Evolutionary conservation across 495 filamentous ascomycete species (phyloP).

Genomic region (Thermochaetoides thermophila): DNA sequence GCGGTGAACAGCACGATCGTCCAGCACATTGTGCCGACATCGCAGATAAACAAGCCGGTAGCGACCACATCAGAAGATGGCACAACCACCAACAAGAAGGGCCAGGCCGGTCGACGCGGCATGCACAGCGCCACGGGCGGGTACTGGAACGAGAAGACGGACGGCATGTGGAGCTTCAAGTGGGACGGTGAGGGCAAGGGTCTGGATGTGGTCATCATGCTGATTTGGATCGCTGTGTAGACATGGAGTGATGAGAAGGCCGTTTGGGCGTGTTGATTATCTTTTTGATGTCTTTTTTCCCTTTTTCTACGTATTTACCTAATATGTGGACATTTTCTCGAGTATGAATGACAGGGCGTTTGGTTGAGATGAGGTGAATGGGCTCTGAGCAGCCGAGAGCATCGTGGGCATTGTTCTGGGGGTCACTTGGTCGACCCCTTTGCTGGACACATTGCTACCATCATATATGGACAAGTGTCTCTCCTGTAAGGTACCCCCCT

Average conservation of each 20-base stretch:
- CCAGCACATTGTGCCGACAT: conserved; percentile 57
- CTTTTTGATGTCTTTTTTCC: not conserved
- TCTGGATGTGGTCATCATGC: conserved; percentile 78
- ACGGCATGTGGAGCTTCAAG: conserved; percentile 97
- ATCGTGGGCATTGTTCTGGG: too few relatives aligned
- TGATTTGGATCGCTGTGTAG: conserved; percentile 71
- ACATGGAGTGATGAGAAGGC: not conserved
- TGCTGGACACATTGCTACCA: too few relatives aligned
- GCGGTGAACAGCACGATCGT: conserved; percentile 96
- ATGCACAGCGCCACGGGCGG: conserved; percentile 94
- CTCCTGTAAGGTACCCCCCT: too few relatives aligned
- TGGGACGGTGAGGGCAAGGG: conserved; percentile 75
- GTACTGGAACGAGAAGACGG: conserved; percentile 94
- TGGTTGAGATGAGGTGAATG: too few relatives aligned
- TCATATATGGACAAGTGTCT: too few relatives aligned
- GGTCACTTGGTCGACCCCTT: too few relatives aligned
- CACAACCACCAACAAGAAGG: conserved; percentile 40
- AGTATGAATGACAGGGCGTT: too few relatives aligned
- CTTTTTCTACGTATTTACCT: too few relatives aligned
- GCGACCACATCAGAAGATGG: conserved; percentile 12
- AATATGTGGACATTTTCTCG: too few relatives aligned
- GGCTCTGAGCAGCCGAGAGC: too few relatives aligned
- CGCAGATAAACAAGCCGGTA: conserved; percentile 35
- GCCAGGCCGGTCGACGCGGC: conserved; percentile 63
- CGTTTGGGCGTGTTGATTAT: not conserved